Evolutionary conservation across 108 stramenopile species (phyloP).

Genomic region (Skeletonema marinoi): DNA sequence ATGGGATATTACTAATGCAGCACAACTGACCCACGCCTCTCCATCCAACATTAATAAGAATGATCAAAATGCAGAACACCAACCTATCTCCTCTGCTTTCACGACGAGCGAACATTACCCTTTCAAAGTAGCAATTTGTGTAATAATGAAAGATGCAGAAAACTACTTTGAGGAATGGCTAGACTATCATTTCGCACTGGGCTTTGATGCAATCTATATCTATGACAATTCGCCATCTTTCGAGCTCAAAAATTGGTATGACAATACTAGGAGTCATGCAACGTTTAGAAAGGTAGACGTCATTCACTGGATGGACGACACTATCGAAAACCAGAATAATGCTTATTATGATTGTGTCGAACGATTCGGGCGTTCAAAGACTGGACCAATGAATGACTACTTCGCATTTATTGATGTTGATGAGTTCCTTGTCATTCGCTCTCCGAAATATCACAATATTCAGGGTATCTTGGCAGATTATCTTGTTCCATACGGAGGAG

Average conservation of each 20-base stretch:
- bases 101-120: not conserved
- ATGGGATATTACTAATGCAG: too few relatives aligned
- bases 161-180: constrained; percentile 62
- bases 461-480: constrained; percentile 23
- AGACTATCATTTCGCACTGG: constrained; percentile 50
- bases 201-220: constrained; percentile 49
- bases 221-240: constrained; percentile 57
- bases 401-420: constrained; percentile 40
- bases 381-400: constrained; percentile 3
- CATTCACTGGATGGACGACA: not conserved
- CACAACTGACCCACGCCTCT: too few relatives aligned
- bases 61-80: not conserved
- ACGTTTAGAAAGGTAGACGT: not conserved
- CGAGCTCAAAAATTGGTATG: constrained; percentile 33
- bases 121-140: constrained; percentile 10
- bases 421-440: constrained; percentile 29
- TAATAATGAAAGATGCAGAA: not conserved
- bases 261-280: not conserved
- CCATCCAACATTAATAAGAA: not conserved
- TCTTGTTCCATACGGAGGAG: constrained; percentile 41
- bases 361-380: constrained; percentile 1
- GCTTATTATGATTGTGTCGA: constrained; percentile 30
- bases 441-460: constrained; percentile 10
- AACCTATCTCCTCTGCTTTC: not conserved
- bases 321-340: constrained; percentile 7